Percentiles rank a stretch among this genome's conserved stretches.
Evolutionary conservation across 345 rosid genomes (phyloP).

Genomic region (Eutrema japonicum): DNA sequence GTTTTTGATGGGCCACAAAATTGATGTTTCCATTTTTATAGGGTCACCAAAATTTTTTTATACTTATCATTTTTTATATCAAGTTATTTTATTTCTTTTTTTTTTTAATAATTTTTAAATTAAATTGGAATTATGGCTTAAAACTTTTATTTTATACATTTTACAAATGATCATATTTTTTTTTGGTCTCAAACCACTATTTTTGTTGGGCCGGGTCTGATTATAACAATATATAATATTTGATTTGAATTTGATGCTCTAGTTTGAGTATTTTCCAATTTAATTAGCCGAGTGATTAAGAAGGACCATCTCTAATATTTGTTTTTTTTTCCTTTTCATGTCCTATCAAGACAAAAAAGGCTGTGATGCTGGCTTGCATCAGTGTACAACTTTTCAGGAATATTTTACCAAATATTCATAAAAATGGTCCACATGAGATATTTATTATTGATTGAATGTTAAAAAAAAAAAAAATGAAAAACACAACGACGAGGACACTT

Average conservation of each 20-base stretch:
- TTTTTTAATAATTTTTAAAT: too few relatives aligned
- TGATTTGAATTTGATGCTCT: not conserved
- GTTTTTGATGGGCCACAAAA: too few relatives aligned
- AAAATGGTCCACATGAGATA: slow-evolving; percentile 30
- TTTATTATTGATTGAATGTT: not conserved
- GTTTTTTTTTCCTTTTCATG: not conserved
- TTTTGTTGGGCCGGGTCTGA: not conserved
- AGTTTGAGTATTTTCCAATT: slow-evolving; percentile 2
- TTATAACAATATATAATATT: not conserved
- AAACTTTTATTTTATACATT: too few relatives aligned
- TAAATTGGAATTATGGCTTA: too few relatives aligned
- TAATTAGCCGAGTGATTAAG: slow-evolving; percentile 1
- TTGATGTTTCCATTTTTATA: too few relatives aligned
- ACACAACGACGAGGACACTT: slow-evolving; percentile 28
- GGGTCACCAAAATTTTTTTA: too few relatives aligned
- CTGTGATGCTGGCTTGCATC: slow-evolving; percentile 40
- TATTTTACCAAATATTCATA: slow-evolving; percentile 22
- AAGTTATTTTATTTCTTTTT: too few relatives aligned
- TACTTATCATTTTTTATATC: too few relatives aligned
- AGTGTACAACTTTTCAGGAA: slow-evolving; percentile 34
- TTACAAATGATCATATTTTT: too few relatives aligned
- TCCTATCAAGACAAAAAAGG: slow-evolving; percentile 22
- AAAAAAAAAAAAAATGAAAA: not conserved
- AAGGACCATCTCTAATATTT: not conserved
- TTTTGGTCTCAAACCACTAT: too few relatives aligned